Evolutionary conservation across 2,329 filamentous ascomycete genomes (phyloP).

Genomic region (Aspergillus quadrilineatus): DNA sequence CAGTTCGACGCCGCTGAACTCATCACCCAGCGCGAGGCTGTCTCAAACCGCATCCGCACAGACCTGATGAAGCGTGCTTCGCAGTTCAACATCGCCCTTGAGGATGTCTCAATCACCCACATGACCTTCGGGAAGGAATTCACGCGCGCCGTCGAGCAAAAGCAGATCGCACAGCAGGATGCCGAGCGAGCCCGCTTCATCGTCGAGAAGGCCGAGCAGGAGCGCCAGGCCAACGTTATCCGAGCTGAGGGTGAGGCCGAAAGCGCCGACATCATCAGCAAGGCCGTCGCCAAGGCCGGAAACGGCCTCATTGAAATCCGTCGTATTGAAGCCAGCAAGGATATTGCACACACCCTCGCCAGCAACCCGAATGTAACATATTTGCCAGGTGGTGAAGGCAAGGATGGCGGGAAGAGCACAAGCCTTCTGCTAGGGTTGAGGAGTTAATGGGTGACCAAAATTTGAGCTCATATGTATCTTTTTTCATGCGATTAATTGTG

Average conservation of each 20-base stretch:
- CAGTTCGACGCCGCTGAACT: conserved; percentile 98
- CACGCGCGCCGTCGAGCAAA: conserved; percentile 98
- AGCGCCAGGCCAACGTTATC: conserved; percentile 97
- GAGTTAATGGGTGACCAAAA: conserved; percentile 37
- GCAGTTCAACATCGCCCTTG: conserved; percentile 98
- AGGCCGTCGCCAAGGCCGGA: conserved; percentile 87
- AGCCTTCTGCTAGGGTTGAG: conserved; percentile 68
- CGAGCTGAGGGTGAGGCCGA: conserved; percentile 97
- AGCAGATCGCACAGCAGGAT: conserved; percentile 99
- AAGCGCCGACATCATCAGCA: conserved; percentile 91
- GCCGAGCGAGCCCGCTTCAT: conserved; percentile 97
- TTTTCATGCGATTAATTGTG: conserved; percentile 19
- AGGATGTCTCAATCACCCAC: conserved; percentile 98
- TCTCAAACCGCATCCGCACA: conserved; percentile 87
- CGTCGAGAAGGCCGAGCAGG: conserved; percentile 97
- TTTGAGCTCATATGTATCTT: conserved; percentile 18
- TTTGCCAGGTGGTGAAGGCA: conserved; percentile 68
- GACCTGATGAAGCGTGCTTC: conserved; percentile 89
- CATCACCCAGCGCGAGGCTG: conserved; percentile 97
- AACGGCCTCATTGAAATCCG: conserved; percentile 94
- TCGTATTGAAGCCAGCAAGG: conserved; percentile 93
- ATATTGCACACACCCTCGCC: conserved; percentile 88
- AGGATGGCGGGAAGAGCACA: conserved; percentile 61
- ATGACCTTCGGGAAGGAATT: conserved; percentile 99
- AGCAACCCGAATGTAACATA: conserved; percentile 95